These are phyloP conservation scores for Sonneratia alba DNA, from an alignment of 345 rosid species.

Conservation along the genomic window DNA sequence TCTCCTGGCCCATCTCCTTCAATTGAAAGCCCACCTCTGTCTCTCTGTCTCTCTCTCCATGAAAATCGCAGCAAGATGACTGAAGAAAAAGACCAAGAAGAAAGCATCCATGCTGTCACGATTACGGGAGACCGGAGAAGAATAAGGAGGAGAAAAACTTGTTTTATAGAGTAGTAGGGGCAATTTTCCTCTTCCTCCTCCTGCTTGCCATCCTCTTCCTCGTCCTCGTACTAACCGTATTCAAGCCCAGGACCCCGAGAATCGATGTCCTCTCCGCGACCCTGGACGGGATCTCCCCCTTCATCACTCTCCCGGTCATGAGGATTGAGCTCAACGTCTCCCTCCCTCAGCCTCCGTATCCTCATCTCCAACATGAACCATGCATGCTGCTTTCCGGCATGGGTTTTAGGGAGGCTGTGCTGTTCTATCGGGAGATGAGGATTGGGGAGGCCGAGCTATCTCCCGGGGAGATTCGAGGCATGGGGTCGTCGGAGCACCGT, in stretches of 20 bases:
- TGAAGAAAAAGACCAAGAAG: slow-evolving; percentile 10
- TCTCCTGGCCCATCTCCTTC: too few species aligned
- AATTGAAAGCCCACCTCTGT: not conserved
- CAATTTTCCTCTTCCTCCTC: slow-evolving; percentile 15
- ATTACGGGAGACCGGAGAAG: not conserved
- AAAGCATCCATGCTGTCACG: not conserved
- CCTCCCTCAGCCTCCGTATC: slow-evolving; percentile 32
- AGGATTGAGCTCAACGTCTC: slow-evolving; percentile 28
- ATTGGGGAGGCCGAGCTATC: slow-evolving; percentile 37
- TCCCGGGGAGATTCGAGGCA: slow-evolving; percentile 34
- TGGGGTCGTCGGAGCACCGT: slow-evolving; percentile 19
- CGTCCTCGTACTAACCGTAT: slow-evolving; percentile 33
- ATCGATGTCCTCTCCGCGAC: slow-evolving; percentile 25
- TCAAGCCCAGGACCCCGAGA: slow-evolving; percentile 30
- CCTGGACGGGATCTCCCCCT: slow-evolving; percentile 35
- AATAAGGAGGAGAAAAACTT: slow-evolving; percentile 8
- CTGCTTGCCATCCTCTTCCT: slow-evolving; percentile 20
- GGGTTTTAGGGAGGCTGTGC: too few species aligned
- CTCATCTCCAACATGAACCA: slow-evolving; percentile 27
- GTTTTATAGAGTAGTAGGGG: slow-evolving; percentile 12
- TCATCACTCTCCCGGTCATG: slow-evolving; percentile 21
- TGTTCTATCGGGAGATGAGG: slow-evolving; percentile 20
- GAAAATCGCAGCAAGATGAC: not conserved
- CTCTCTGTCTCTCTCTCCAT: not conserved
- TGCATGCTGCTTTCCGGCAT: slow-evolving; percentile 32